Evolutionary conservation across 2,329 filamentous ascomycete species (phyloP), one percentile per base, ranked within the genome.

Genomic region (Diplodia seriata): DNA sequence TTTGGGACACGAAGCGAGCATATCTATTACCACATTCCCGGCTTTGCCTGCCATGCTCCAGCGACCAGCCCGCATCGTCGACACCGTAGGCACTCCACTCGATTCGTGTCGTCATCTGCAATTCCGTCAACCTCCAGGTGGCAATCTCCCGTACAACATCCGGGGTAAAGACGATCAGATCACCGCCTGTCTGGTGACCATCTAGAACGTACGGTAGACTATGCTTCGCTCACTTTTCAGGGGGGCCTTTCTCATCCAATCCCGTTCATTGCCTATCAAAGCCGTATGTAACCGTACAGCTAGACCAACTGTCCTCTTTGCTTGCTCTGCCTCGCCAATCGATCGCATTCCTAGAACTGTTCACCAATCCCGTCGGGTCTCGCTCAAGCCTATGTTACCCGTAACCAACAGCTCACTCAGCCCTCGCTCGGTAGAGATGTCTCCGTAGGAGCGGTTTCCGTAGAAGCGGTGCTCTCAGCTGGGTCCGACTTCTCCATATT

Each of bases 111-210:
- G 59, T 63, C 59, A 63, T 63, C 59, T 20, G 47, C 47, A 18
- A 20, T 40, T 53, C 47, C 59, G 47, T 26, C 47, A 14, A 40
- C 6, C 47, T 26, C 31, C 59, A 63, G n/a, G 18, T 63, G 59
- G 29, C 59, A 63, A 53, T 63, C 59, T 62, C 59, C 59, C 59
- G 59, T 63, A 38, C 36, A 38, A 38, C 11, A 40, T 63, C 59
- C 59, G 59, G 59, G 59, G 59, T 51, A 63, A 63, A 50, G 47
- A 38, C 9, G 59, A n/a, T 51, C 59, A 51, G 59, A 63, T 63
- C 59, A 63, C 59, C 59, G 7, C 31, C 29, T 63, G 59, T 38
- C 59, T 43, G 38, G 59, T 63, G 43, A 5, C 18, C 31, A 18
- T 51, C 31, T 36, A n/a, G 57, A 62, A 62, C 33, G 40, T 23